phyloP scores from a whole-genome alignment of 192 early-diverging fungal genomes.

The Hyaloraphidium curvatum region DNA sequence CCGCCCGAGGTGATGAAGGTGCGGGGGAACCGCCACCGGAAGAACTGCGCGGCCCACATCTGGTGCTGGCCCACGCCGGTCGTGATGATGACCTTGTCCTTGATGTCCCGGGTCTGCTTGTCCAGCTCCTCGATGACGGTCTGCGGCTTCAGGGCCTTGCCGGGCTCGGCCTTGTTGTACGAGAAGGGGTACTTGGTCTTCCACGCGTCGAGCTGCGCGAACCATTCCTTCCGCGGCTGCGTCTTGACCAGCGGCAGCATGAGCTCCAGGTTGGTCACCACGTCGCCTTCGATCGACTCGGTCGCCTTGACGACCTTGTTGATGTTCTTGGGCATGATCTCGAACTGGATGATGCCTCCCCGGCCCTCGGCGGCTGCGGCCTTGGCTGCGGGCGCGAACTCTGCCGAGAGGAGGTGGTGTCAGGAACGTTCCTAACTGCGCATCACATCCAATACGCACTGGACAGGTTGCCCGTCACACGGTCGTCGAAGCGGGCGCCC shows the following conservation, averaged over 20 bases:
- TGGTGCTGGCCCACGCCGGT: slow-evolving; percentile 98
- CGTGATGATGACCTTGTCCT: slow-evolving; percentile 83
- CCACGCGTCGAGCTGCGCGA: slow-evolving; percentile 62
- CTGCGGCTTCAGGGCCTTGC: slow-evolving; percentile 71
- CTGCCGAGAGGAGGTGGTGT: slow-evolving; percentile 7
- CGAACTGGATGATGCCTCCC: slow-evolving; percentile 97
- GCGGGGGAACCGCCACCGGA: slow-evolving; percentile 76
- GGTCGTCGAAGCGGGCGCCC: slow-evolving; percentile 95
- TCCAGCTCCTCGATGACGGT: slow-evolving; percentile 84
- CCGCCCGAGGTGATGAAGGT: slow-evolving; percentile 87
- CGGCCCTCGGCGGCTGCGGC: slow-evolving; percentile 66
- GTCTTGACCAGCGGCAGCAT: slow-evolving; percentile 57
- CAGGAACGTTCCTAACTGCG: neutral
- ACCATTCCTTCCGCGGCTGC: slow-evolving; percentile 57
- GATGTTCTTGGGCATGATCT: slow-evolving; percentile 99
- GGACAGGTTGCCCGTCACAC: slow-evolving; percentile 79
- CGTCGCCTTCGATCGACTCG: slow-evolving; percentile 86
- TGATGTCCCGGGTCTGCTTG: slow-evolving; percentile 54
- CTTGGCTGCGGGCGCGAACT: slow-evolving; percentile 86
- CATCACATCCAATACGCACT: slow-evolving; percentile 3
- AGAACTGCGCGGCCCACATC: slow-evolving; percentile 98
- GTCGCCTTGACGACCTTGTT: slow-evolving; percentile 93
- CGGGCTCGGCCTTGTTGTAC: slow-evolving; percentile 34
- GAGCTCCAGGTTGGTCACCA: slow-evolving; percentile 60
- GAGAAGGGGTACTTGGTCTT: slow-evolving; percentile 83